Percentiles rank a stretch among this genome's conserved stretches.
phyloP scores from a whole-genome alignment of 2,329 filamentous ascomycete genomes.

The Diaporthe velutina region DNA sequence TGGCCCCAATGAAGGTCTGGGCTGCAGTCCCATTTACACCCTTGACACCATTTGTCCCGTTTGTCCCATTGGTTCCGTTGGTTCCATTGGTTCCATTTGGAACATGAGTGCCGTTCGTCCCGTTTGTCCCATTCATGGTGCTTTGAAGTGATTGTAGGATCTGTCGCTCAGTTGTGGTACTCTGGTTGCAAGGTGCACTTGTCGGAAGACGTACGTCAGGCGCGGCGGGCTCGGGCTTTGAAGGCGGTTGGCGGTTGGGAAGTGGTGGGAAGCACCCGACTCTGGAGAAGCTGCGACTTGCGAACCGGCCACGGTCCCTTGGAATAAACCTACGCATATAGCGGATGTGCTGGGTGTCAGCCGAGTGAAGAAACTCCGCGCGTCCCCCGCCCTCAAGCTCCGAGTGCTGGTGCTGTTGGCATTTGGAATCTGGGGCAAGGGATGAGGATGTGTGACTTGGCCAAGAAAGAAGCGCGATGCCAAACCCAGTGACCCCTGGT shows the following conservation, averaged over 20 bases:
- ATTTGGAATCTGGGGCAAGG: neutral
- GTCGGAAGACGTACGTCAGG: neutral
- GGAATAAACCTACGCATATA: constrained; percentile 21
- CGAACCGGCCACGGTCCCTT: constrained; percentile 21
- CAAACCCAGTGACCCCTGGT: constrained; percentile 20
- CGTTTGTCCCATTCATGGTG: constrained; percentile 13
- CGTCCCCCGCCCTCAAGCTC: constrained; percentile 18
- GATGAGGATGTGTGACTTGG: constrained; percentile 3
- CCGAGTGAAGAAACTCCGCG: constrained; percentile 12
- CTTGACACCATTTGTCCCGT: neutral
- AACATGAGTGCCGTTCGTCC: neutral
- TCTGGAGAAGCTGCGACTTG: neutral
- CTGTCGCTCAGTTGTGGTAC: neutral
- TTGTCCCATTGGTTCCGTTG: neutral
- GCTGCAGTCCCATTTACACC: neutral
- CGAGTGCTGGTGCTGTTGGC: no score
- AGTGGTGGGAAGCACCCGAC: neutral
- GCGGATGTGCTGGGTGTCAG: neutral
- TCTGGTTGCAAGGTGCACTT: neutral
- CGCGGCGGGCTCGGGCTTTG: constrained; percentile 1
- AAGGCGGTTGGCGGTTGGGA: neutral
- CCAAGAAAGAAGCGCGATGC: constrained; percentile 24
- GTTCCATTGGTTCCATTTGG: constrained; percentile 5
- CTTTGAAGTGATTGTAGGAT: neutral
- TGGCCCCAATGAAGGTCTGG: constrained; percentile 80